Percentiles rank a stretch among this genome's conserved stretches.
phyloP scores from a whole-genome alignment of 371 early-diverging fungal genomes.

The Mucor mucedo region DNA sequence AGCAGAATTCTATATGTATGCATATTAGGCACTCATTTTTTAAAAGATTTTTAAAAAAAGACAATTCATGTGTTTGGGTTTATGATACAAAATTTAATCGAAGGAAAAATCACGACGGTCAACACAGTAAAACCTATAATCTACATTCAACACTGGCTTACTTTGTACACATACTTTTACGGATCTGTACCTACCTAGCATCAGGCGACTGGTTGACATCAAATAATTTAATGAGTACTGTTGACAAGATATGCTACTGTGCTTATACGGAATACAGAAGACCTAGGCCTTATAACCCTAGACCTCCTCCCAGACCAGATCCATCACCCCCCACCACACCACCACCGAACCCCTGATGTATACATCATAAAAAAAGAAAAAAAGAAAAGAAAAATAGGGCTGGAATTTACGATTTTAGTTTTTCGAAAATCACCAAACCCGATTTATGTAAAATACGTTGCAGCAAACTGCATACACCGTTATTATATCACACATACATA shows the following conservation, averaged over 20 bases:
- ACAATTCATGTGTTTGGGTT: background rate
- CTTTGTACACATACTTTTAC: background rate
- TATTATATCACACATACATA: no score
- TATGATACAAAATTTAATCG: background rate
- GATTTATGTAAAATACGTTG: no score
- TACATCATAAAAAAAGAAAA: no score
- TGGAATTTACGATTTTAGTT: no score
- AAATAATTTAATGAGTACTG: background rate
- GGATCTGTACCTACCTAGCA: slow-evolving; percentile 1
- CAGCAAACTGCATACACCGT: no score
- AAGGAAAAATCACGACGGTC: background rate
- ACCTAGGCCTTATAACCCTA: slow-evolving; percentile 23
- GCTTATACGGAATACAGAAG: slow-evolving; percentile 14
- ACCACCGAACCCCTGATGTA: slow-evolving; percentile 1
- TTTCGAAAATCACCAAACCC: no score
- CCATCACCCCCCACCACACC: slow-evolving; percentile 9
- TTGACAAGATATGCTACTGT: background rate
- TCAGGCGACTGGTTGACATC: slow-evolving; percentile 1
- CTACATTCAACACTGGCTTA: background rate
- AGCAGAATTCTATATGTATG: background rate
- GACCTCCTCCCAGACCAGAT: slow-evolving; percentile 20
- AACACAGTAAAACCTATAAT: background rate
- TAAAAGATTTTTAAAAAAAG: background rate
- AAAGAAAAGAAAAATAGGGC: background rate
- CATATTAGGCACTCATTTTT: background rate